Evolutionary conservation across 257 asterid species (phyloP), one percentile per base, ranked within the genome.

Genomic region (Scutellaria barbata): DNA sequence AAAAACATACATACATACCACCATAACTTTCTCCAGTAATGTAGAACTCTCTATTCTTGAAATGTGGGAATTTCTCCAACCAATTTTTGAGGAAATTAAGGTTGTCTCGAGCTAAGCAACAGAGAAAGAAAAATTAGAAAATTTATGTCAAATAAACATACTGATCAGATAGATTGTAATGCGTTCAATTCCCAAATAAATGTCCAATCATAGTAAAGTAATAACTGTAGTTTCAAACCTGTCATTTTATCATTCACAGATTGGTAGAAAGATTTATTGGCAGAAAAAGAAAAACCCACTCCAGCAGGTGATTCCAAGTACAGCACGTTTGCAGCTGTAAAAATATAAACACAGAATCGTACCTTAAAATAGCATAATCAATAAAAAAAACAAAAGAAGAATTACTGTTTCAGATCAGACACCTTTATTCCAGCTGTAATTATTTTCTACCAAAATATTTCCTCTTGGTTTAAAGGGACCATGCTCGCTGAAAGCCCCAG

Each of bases 351-450:
- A 47, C 7, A 18, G 1, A 12, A 33, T 22, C 25, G 25, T 22
- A 22, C 25, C 25, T 22, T 35, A 33, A 22, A 53, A 7, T 18
- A 17, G 30, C 30, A 41, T 17, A 14, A 66, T 16, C n/a, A 57
- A 57, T 10, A 3, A 30, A 30, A 30, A 30, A 30, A 30, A 1
- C 2, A 30, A 30, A 3, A 30, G 0, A 2, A 30, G 4, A 30
- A 30, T 30, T 2, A 30, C 35, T 30, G 35, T 30, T 2, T 30
- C 4, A 30, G 35, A 30, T 30, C 35, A 30, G 2, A 30, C 5
- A 80, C 91, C 89, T 82, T 77, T 86, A 59, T 86, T 86, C 91
- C 91, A 86, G 63, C 91, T 86, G 74, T 84, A 80, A 16, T 80
- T 40, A 78, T 86, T 86, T 74, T 63, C 73, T 17, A 86, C 79